Percentiles rank a stretch among this genome's conserved stretches.
Conservation (phyloP, 2,329 filamentous ascomycete genomes). For the Alternaria brassicae region DNA sequence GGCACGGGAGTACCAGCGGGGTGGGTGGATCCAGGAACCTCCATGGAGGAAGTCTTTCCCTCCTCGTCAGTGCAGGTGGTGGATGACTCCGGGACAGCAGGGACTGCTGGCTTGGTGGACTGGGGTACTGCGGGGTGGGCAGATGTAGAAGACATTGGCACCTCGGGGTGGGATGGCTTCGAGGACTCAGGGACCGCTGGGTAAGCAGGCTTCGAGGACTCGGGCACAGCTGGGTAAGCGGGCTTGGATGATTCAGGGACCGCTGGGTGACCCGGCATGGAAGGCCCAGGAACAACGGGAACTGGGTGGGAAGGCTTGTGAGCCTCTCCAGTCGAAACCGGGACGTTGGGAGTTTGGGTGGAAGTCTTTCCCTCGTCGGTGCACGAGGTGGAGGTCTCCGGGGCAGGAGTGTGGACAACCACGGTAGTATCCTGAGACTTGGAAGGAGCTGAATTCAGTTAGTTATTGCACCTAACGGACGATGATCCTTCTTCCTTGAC, state of each 20-base stretch:
- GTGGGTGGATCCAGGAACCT: slow-evolving; percentile 1
- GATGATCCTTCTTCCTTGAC: not conserved
- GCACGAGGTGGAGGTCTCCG: slow-evolving; percentile 80
- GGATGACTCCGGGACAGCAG: slow-evolving; percentile 28
- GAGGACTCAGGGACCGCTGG: slow-evolving; percentile 11
- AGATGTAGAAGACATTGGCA: slow-evolving; percentile 17
- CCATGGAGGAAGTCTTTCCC: slow-evolving; percentile 32
- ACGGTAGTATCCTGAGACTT: slow-evolving; percentile 38
- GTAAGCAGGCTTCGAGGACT: slow-evolving; percentile 35
- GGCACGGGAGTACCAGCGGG: slow-evolving; percentile 4
- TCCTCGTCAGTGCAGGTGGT: slow-evolving; percentile 77
- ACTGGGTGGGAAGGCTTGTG: slow-evolving; percentile 17
- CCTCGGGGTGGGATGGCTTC: slow-evolving; percentile 30
- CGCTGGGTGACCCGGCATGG: slow-evolving; percentile 12
- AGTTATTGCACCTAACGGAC: slow-evolving; percentile 8
- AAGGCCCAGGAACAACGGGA: slow-evolving; percentile 9
- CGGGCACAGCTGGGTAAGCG: slow-evolving; percentile 25
- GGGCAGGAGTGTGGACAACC: slow-evolving; percentile 47
- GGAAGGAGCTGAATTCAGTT: slow-evolving; percentile 29
- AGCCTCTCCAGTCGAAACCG: slow-evolving; percentile 21
- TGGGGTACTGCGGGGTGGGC: not conserved
- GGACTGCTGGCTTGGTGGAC: slow-evolving; percentile 11
- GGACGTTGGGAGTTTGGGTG: slow-evolving; percentile 49
- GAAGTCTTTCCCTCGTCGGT: slow-evolving; percentile 69
- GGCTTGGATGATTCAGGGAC: slow-evolving; percentile 21